Evolutionary conservation across 352 stramenopile genomes (phyloP), one percentile per base, ranked within the genome.

Genomic region (Pythium aphanidermatum): DNA sequence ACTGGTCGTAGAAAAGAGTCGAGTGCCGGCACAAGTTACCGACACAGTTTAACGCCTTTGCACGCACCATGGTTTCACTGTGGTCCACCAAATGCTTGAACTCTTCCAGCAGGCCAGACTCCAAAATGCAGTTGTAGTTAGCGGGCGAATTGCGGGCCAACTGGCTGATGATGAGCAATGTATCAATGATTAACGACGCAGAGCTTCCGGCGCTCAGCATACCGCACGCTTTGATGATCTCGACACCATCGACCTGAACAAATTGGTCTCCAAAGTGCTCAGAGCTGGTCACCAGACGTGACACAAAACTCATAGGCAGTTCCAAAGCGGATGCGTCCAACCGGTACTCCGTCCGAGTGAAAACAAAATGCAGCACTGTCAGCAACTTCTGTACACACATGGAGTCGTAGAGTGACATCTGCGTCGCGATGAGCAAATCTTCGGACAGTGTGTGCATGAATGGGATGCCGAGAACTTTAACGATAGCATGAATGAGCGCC

Each of bases 1-100:
- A 40, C 12, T 55, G 65, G 3, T 62, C 54, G 45, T 97, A 97
- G 43, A 97, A 97, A 13, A 76, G 52, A 5, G 72, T 82, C n/a
- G 83, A 96, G 59, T 97, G 86, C 10, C 84, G 74, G 41, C 88
- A 97, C 13, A 98, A 68, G 35, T 97, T 97, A 7, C 92, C 92
- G 28, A 98, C 70, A 39, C 93, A 93, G 46, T 97, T 96, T 39
- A 95, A 85, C 1, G 71, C 60, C 54, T 96, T 96, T 9, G 86
- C 74, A 5, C 88, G 69, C 2, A 97, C 78, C 62, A 85, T 83
- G 3, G 81, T 51, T 43, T 93, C 77, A 1, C 51, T 44, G 34
- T 92, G 73, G 27, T 59, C 19, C 9, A 95, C 59, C 5, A 96
- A 46, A 2, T 70, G 46, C 9, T 64, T 65, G 2, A 96, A 69